Evolutionary conservation across 2,329 filamentous ascomycete genomes (phyloP), one percentile per base, ranked within the genome.

Genomic region (Trichoderma sp.): DNA sequence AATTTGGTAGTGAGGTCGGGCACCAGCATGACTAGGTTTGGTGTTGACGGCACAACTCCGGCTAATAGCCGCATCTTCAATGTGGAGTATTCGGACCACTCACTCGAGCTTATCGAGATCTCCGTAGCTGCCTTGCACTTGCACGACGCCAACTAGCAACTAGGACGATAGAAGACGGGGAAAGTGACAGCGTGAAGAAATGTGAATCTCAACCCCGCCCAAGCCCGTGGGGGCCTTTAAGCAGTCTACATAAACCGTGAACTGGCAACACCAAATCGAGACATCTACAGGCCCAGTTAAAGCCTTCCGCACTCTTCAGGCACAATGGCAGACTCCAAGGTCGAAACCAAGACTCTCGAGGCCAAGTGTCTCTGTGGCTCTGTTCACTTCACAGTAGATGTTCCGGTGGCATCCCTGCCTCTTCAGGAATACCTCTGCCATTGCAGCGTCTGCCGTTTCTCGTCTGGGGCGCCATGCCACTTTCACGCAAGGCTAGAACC

Each of bases 351-450:
- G 70, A 80, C 76, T 0, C 79, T 85, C 19, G 78, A 80, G 37
- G 83, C 82, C n/a, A 79, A 78, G 67, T 85, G 84, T 74, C 78
- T 79, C 72, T 86, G 83, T 73, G 79, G 80, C 64, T 78, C 80
- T 29, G 76, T 83, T 6, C 79, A 82, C 72, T 82, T 83, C 74
- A 80, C 76, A 5, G 68, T 85, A 68, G 78, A 81, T 5, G 70
- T 85, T 0, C 80, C 81, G 0, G 72, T 71, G 3, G 74, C 78
- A 0, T 72, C 74, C 1, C 79, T 85, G 0, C 83, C 83, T 0
- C 76, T 85, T 5, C 74, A 76, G 14, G 77, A 78, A 16, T 79
- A 84, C 69, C 75, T 85, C 64, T 85, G 83, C 72, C 80, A 83
- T 70, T 85, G 83, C 75, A 81, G 79, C 71, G 72, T 81, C 35